Evolutionary conservation across 1,139 yeast genomes (phyloP).

Genomic region (Diutina mesorugosa): DNA sequence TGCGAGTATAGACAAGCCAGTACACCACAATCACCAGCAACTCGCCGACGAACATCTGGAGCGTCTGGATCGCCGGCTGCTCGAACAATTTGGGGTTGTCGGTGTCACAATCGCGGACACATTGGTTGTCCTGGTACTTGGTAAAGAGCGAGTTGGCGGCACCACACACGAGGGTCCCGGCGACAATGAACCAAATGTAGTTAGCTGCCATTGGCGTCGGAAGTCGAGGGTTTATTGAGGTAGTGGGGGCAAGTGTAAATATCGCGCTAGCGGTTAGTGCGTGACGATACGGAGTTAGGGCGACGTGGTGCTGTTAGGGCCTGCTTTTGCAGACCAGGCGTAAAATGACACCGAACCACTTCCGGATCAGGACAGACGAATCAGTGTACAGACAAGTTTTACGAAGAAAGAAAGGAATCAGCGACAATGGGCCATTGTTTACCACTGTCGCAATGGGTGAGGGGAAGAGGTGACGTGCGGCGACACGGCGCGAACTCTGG

Average conservation of each 20-base stretch:
- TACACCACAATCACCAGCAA: conserved; percentile 37
- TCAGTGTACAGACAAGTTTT: neutral
- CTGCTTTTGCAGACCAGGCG: too few relatives aligned
- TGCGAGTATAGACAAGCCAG: conserved; percentile 15
- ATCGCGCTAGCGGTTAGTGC: neutral
- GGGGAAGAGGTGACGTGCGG: neutral
- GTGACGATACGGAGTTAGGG: neutral
- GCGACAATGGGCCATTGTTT: neutral
- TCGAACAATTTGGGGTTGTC: conserved; percentile 38
- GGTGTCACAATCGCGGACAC: conserved; percentile 43
- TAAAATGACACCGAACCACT: too few relatives aligned
- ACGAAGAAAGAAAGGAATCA: neutral
- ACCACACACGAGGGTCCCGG: conserved; percentile 54
- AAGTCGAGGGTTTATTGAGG: neutral
- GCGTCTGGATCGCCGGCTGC: conserved; percentile 70
- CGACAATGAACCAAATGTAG: conserved; percentile 15
- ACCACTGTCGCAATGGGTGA: neutral
- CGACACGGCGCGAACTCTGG: neutral
- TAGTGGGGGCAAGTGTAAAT: neutral
- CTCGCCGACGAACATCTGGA: conserved; percentile 78
- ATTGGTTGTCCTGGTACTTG: conserved; percentile 68
- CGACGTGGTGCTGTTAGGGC: neutral
- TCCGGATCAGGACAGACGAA: neutral
- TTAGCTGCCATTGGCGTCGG: neutral
- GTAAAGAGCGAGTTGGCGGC: conserved; percentile 64